Evolutionary conservation across 768 basidiomycete species (phyloP), one percentile per base, ranked within the genome.

Genomic region (Ramaria rubella): DNA sequence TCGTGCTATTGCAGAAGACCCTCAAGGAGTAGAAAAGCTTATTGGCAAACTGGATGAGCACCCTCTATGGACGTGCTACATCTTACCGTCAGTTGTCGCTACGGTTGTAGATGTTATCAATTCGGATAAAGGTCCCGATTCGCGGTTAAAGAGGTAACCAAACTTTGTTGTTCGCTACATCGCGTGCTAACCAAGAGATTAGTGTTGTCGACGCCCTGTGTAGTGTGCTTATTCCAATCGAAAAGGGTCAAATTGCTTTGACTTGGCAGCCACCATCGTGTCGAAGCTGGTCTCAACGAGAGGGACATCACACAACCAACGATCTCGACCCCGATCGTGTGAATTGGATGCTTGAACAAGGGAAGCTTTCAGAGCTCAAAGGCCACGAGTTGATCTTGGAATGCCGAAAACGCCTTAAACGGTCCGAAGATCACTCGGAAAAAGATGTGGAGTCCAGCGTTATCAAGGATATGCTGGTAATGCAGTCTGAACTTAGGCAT

Each of bases 51-150:
- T 86, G 14, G 67, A 72, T 54, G 72, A 77, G 38, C 87, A 90
- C 62, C 83, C 82, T 23, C 63, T 85, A 17, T 91, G 87, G 87
- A 70, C 71, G 11, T 81, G 81, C 52, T 90, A 84, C 64, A 71
- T 91, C 23, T 64, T 83, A 6, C 87, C 89, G 7, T 74, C 78
- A 52, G 81, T 80, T 17, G 68, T 91, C 27, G 86, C 48, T 9
- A 55, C 33, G 36, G 14, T 60, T n/a, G 30, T 52, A 1, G n/a
- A 57, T 15, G 50, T 50, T 3, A 31, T 52, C 40, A 58, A 51
- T n/a, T 30, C 33, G 21, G 45, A 56, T 12, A 2, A 19, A 6
- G 27, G 33, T 19, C 23, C 33, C 15, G 11, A 54, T 30, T 30
- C 46, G 5, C 42, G 43, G 52, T 44, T 54, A 14, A 45, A 44